Evolutionary conservation across 176 grass and related monocot species (phyloP), one percentile per base, ranked within the genome.

Genomic region (Juncus effusus): DNA sequence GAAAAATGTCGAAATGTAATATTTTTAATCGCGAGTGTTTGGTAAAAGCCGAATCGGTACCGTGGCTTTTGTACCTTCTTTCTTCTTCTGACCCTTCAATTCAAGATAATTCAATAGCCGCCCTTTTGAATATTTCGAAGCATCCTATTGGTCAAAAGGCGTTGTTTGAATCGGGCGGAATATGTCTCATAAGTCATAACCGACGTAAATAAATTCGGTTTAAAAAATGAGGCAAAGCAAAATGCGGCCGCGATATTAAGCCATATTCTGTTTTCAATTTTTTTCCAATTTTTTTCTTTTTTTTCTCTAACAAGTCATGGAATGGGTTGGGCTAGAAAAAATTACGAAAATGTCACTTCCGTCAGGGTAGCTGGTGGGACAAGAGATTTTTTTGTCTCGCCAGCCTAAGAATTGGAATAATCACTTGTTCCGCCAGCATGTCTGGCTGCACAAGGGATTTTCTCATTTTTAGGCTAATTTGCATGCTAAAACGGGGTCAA

Each of bases 1-100:
- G 93, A 60, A 97, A 78, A 79, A 62, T 97, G 0, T 79, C 88
- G 10, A 91, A 97, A 69, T 90, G 74, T 14, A 92, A 77, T 76
- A 68, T 81, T 38, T 86, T 89, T 69, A 74, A 89, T 73, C 77
- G 85, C 13, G 75, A 51, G 4, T 97, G 93, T 77, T 80, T 86
- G 35, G 85, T 84, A 15, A 80, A 92, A 13, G 82, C 93, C 3
- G 80, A 13, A 7, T 74, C 75, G 13, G 80, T 89, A 49, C 85
- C 85, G 49, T 89, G 93, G 85, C 75, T 97, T 36, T 80, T 97
- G 64, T 76, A 86, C 64, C 80, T 84, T 10, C 64, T 92, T 55
- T 81, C 85, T 2, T 84, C 82, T 1, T 0, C 51, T 13, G 82
- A 92, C 36, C 50, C 80, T 35, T 38, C 65, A 12, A 84, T 83